A percentile compares a stretch with the other conserved stretches of the same genome.
phyloP scores from a whole-genome alignment of 2,329 filamentous ascomycete genomes.

The Scorias spongiosa region DNA sequence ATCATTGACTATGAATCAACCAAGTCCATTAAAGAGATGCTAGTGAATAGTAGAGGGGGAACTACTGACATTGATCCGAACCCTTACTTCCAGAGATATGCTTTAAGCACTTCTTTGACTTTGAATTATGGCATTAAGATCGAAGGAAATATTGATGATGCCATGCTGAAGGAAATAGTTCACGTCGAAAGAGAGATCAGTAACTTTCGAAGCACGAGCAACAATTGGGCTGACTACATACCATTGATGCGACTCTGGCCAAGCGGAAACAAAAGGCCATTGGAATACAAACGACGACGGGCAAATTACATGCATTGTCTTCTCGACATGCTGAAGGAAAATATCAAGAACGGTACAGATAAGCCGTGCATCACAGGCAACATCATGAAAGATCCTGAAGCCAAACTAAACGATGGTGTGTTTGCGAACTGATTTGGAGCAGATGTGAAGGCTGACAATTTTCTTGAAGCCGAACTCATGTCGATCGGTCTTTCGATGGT shows the following conservation, averaged over 20 bases:
- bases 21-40: constrained; percentile 56
- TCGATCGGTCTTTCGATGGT: constrained; percentile 74
- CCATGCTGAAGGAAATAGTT: constrained; percentile 56
- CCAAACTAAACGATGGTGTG: constrained; percentile 50
- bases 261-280: constrained; percentile 45
- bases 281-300: constrained; percentile 50
- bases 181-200: constrained; percentile 61
- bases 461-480: constrained; percentile 50
- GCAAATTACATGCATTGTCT: constrained; percentile 49
- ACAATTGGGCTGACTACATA: constrained; percentile 71
- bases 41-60: constrained; percentile 48
- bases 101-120: constrained; percentile 61
- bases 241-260: constrained; percentile 53
- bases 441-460: constrained; percentile 18
- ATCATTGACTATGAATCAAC: constrained; percentile 66
- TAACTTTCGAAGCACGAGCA: constrained; percentile 62
- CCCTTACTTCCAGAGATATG: constrained; percentile 59
- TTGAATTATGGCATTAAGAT: constrained; percentile 70
- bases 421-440: constrained; percentile 27
- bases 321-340: constrained; percentile 44
- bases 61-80: constrained; percentile 52
- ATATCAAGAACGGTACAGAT: constrained; percentile 47
- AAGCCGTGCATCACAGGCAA: constrained; percentile 55
- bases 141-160: constrained; percentile 51
- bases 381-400: constrained; percentile 54